These are phyloP conservation scores for Protomyces inouyei DNA, from an alignment of 1,139 yeast species.

Conservation along the genomic window DNA sequence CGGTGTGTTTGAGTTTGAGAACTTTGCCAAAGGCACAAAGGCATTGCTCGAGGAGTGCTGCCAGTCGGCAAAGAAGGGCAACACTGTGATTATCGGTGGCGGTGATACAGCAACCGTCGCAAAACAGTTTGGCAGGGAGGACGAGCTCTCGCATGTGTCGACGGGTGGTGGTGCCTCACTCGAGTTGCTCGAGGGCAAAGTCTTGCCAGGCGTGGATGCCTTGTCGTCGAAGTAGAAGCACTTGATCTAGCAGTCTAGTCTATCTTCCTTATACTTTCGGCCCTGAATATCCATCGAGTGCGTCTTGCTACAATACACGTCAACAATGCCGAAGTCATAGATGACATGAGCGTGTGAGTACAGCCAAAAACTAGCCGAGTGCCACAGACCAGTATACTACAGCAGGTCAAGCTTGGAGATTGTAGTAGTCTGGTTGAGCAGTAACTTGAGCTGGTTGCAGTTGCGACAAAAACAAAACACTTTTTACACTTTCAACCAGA, in stretches of 20 bases:
- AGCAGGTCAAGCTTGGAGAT: too few relatives aligned
- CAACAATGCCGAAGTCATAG: too few relatives aligned
- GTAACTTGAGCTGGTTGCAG: too few relatives aligned
- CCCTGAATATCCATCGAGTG: too few relatives aligned
- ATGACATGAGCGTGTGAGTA: too few relatives aligned
- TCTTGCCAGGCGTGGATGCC: slow-evolving; percentile 91
- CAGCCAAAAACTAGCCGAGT: too few relatives aligned
- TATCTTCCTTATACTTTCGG: too few relatives aligned
- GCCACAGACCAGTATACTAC: too few relatives aligned
- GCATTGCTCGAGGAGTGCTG: slow-evolving; percentile 80
- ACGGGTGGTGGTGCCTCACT: slow-evolving; percentile 99
- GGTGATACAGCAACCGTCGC: slow-evolving; percentile 99
- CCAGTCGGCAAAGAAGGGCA: slow-evolving; percentile 73
- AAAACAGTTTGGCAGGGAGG: slow-evolving; percentile 92
- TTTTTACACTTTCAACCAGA: too few relatives aligned
- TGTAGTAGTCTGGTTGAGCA: too few relatives aligned
- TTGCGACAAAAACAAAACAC: too few relatives aligned
- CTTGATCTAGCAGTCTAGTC: not conserved
- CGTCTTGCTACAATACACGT: too few relatives aligned
- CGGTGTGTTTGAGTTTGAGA: slow-evolving; percentile 95
- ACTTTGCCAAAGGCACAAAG: slow-evolving; percentile 85
- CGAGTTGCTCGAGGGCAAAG: slow-evolving; percentile 97
- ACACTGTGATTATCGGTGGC: slow-evolving; percentile 90
- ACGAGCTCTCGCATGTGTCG: slow-evolving; percentile 91
- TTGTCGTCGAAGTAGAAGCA: slow-evolving; percentile 58